Base-by-base conservation (phyloP, 371 early-diverging fungal species). In the Mortierella sp. region DNA sequence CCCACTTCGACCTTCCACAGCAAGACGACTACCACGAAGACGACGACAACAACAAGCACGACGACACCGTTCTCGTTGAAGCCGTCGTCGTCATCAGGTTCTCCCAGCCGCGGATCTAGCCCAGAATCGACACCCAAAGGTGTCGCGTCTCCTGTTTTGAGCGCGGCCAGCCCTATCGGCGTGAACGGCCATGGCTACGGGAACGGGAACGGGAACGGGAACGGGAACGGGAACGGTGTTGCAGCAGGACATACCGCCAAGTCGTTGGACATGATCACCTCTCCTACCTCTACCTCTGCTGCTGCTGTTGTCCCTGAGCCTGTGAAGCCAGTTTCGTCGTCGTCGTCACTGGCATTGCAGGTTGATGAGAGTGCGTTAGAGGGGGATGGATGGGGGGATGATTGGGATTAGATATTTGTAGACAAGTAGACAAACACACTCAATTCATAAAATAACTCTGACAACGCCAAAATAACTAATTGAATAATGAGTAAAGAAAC, bases 331-430 rank as follows among this genome's bases (percentile, higher is more conserved):
- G 32, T 77, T 0, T 35, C 21, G 18, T 44, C 71, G 12, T 55
- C 72, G 29, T 70, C 81, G 8, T 81, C 78, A 24, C 48, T 84
- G 54, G 79, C 85, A 46, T 55, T 74, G 32, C 74, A 78, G 21
- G 78, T 77, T 11, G 80, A 80, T 58, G 81, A 78, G 11, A 74
- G 71, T 12, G 75, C 78, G n/a, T 51, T 80, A 51, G 84, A 80
- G 46, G 84, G 75, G 14, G 85, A 84, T 55, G 82, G 75, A 4
- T 84, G 85, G 85, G 85, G 81, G 10, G 77, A 84, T 71, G 85
- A 81, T 18, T 83, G 84, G 84, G 80, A 83, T 8, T 84, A 76
- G 51, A 73, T 44, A 65, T 2, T 2, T 49, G 27, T 58, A 51
- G 38, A 21, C 16, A 60, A 4, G 46, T 44, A 44, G 46, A 1